Evolutionary conservation across 495 filamentous ascomycete genomes (phyloP).

Genomic region (Penicillium pulvis): DNA sequence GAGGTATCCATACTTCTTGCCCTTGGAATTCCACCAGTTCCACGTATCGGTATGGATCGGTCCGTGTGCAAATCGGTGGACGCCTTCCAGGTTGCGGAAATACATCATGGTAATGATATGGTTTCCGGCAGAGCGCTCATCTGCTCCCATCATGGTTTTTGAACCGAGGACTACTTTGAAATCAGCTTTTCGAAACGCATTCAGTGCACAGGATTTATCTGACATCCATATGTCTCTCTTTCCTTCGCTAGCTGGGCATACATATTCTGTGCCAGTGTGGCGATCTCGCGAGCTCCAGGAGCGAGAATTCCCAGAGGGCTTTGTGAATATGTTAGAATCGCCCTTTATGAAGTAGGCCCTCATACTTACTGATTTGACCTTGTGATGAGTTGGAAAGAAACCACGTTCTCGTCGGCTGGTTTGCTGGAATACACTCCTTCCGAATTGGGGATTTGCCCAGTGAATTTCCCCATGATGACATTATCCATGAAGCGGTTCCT

Average conservation of each 20-base stretch:
- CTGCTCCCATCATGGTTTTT: background rate
- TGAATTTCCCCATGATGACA: constrained; percentile 35
- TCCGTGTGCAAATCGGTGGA: constrained; percentile 54
- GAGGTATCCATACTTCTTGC: constrained; percentile 42
- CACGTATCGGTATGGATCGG: constrained; percentile 45
- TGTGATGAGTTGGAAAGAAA: constrained; percentile 44
- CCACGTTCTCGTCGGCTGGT: constrained; percentile 33
- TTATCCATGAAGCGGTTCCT: constrained; percentile 38
- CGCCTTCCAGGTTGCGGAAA: constrained; percentile 45
- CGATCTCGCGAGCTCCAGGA: constrained; percentile 11
- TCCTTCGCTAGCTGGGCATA: constrained; percentile 22
- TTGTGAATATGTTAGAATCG: background rate
- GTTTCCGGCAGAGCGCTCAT: constrained; percentile 24
- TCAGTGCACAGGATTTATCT: background rate
- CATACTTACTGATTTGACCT: constrained; percentile 35
- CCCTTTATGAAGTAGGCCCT: background rate
- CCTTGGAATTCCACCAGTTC: constrained; percentile 46
- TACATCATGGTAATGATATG: constrained; percentile 48
- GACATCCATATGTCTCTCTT: constrained; percentile 8
- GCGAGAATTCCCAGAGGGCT: constrained; percentile 29
- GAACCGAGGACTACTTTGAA: background rate
- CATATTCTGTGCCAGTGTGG: constrained; percentile 14
- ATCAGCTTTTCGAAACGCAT: background rate
- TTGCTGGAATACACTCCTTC: constrained; percentile 34
- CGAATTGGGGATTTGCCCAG: constrained; percentile 36